Evolutionary conservation across 352 stramenopile genomes (phyloP), one percentile per base, ranked within the genome.

Genomic region (Globisporangium recalcitrans): DNA sequence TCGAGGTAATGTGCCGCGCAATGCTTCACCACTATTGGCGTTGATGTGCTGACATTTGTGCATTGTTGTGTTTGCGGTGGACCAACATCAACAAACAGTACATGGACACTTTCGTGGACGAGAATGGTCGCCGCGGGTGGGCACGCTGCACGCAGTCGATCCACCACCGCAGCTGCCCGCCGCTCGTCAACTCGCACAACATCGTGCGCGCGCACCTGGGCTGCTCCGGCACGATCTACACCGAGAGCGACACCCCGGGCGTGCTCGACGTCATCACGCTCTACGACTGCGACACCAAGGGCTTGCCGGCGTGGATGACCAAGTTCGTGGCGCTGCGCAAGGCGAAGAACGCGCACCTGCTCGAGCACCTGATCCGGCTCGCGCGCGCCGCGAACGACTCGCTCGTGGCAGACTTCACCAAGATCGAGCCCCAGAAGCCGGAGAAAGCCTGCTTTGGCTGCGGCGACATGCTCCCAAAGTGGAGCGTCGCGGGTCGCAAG

Each of bases 141-240:
- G 82, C 82, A 1, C 60, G 68, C 14, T 83, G 78, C 59, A 82
- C 78, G 7, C 78, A 86, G 59, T 88, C 79, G n/a, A 59, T 91
- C 49, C 75, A 81, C 29, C 75, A 88, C 60, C 79, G 75, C 8
- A 87, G 74, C 63, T 88, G 78, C 52, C 80, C 80, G 21, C 55
- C 78, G 29, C 71, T 89, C 8, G 62, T 70, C 22, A 64, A 76
- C n/a, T 71, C 74, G 16, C 80, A 87, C 66, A 73, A 72, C 47
- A 63, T 87, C 24, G 74, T 89, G 56, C 77, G 80, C 52, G 80
- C 75, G 8, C 68, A 81, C 31, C 49, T 89, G 53, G 69, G 82
- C 60, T 89, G 77, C 72, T 87, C 68, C 16, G 80, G 80, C 10
- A 80, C 76, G 36, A 64, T 82, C 27, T 89, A 86, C 69, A 87